phyloP scores from a whole-genome alignment of 805 yeast genomes.

The Spathaspora sp. region DNA sequence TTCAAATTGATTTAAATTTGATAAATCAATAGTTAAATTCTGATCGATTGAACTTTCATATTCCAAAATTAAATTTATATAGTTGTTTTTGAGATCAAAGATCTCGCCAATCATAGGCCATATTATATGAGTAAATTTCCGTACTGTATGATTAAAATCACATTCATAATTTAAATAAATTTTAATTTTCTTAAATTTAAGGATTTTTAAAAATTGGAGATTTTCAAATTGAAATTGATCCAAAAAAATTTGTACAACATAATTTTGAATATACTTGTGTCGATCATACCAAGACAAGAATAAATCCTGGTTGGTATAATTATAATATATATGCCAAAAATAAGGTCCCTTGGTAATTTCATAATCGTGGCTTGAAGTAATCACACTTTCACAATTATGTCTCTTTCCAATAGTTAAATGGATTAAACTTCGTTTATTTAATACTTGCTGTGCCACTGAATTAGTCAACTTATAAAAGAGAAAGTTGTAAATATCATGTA shows the following conservation, averaged over 20 bases:
- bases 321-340: slow-evolving; percentile 5
- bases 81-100: not conserved
- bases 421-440: slow-evolving; percentile 2
- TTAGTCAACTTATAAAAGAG: slow-evolving; percentile 2
- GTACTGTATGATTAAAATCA: slow-evolving; percentile 3
- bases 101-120: slow-evolving; percentile 4
- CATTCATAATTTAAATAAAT: slow-evolving; percentile 3
- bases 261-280: slow-evolving; percentile 2
- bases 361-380: slow-evolving; percentile 4
- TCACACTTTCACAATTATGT: slow-evolving; percentile 2
- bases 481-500: slow-evolving; percentile 3
- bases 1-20: slow-evolving; percentile 2
- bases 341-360: slow-evolving; percentile 4
- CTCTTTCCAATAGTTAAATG: slow-evolving; percentile 4
- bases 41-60: slow-evolving; percentile 4
- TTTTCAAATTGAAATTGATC: slow-evolving; percentile 4
- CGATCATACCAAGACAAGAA: slow-evolving; percentile 4
- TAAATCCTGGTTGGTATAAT: not conserved
- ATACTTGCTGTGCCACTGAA: slow-evolving; percentile 3
- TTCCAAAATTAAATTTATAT: slow-evolving; percentile 1
- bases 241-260: slow-evolving; percentile 4
- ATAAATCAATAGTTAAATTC: not conserved
- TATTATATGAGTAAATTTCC: slow-evolving; percentile 5
- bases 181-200: slow-evolving; percentile 4
- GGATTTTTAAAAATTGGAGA: slow-evolving; percentile 2